Percentiles rank a stretch among this genome's conserved stretches.
Conservation (phyloP, 139 green algal genomes). For the Pedinophyceae sp. region DNA sequence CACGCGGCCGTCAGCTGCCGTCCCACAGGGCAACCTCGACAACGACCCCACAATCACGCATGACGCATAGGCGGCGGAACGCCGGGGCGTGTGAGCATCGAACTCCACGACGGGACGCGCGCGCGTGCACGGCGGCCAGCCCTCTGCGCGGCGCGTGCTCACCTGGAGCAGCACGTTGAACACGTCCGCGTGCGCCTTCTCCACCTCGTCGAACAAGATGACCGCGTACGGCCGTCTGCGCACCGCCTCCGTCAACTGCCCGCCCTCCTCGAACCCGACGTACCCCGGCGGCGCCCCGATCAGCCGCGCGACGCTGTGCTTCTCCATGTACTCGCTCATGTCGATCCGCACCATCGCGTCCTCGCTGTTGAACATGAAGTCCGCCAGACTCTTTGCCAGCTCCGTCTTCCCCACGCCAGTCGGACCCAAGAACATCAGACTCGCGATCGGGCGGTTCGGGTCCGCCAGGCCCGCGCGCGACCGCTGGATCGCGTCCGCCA, state of each 20-base stretch:
- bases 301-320: conserved; percentile 66
- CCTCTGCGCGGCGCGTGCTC: no score
- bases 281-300: conserved; percentile 88
- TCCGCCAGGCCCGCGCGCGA: conserved; percentile 70
- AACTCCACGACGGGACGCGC: no score
- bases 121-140: no score
- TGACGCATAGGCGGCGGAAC: no score
- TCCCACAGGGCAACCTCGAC: no score
- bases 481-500: conserved; percentile 87
- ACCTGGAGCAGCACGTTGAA: conserved; percentile 73
- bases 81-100: no score
- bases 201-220: conserved; percentile 55
- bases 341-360: conserved; percentile 83
- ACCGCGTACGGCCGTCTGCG: conserved; percentile 31
- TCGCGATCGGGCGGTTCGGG: conserved; percentile 84
- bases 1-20: no score
- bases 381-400: conserved; percentile 82
- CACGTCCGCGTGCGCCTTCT: conserved; percentile 57
- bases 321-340: conserved; percentile 98
- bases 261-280: conserved; percentile 88
- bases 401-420: conserved; percentile 98
- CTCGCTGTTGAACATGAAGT: conserved; percentile 77
- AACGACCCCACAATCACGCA: no score
- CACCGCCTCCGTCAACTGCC: conserved; percentile 76
- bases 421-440: conserved; percentile 96